A percentile compares a stretch with the other conserved stretches of the same genome.
Conservation (phyloP, 371 early-diverging fungal genomes). For the Syncephalastrum monosporum region DNA sequence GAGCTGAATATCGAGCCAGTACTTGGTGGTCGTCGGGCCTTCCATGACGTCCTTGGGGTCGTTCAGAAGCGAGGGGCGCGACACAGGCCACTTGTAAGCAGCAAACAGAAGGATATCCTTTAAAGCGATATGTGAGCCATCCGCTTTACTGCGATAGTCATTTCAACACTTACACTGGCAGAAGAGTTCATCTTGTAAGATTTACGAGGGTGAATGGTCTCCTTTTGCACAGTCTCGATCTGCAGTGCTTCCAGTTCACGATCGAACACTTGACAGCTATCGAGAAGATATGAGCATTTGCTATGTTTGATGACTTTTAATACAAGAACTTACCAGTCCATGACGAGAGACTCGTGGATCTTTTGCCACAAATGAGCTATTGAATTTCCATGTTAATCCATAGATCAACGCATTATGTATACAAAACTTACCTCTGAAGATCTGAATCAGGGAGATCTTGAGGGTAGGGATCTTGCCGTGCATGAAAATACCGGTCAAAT, state of each 20-base stretch:
- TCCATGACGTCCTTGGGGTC: constrained; percentile 94
- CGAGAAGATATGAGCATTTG: neutral
- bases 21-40: constrained; percentile 93
- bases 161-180: constrained; percentile 19
- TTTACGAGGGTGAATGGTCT: constrained; percentile 98
- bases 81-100: constrained; percentile 97
- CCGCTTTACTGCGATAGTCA: no score
- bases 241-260: constrained; percentile 97
- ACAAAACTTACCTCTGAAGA: constrained; percentile 75
- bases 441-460: constrained; percentile 98
- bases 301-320: no score
- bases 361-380: constrained; percentile 98
- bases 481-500: constrained; percentile 99
- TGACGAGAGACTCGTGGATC: constrained; percentile 96
- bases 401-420: neutral
- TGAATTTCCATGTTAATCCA: neutral
- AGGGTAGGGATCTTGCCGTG: constrained; percentile 99
- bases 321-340: constrained; percentile 55
- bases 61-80: constrained; percentile 89
- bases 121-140: constrained; percentile 31
- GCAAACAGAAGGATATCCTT: constrained; percentile 95
- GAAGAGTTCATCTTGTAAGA: constrained; percentile 97
- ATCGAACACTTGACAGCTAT: constrained; percentile 91
- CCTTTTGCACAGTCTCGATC: constrained; percentile 98
- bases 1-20: constrained; percentile 98